A percentile compares a stretch with the other conserved stretches of the same genome.
phyloP scores from a whole-genome alignment of 305 asterid species.

The Fraxinus baroniana region DNA sequence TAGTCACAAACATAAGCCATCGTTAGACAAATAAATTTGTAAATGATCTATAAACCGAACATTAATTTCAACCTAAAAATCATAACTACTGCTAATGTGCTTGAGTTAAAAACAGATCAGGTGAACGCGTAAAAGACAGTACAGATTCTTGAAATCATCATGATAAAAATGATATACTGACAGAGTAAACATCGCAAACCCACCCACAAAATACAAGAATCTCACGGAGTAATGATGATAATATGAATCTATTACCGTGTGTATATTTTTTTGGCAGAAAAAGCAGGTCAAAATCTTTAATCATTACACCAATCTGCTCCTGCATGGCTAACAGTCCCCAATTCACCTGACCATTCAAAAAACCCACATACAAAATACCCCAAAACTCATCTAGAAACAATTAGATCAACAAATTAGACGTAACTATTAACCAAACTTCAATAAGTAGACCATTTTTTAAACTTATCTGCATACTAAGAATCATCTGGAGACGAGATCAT shows the following conservation, averaged over 20 bases:
- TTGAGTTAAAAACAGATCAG: too few relatives aligned
- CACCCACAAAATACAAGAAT: too few relatives aligned
- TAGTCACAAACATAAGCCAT: too few relatives aligned
- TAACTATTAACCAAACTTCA: background rate
- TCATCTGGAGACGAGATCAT: background rate
- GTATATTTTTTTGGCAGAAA: background rate
- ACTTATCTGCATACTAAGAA: background rate
- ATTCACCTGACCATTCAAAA: conserved; percentile 14
- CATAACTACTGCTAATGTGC: too few relatives aligned
- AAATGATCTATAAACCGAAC: too few relatives aligned
- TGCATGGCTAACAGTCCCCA: conserved; percentile 40
- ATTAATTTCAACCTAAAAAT: too few relatives aligned
- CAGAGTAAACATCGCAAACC: too few relatives aligned
- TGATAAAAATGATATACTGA: conserved; percentile 36
- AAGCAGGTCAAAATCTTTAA: conserved; percentile 43
- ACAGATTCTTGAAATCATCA: conserved; percentile 44
- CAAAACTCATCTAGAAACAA: conserved; percentile 3
- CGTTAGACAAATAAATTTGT: too few relatives aligned
- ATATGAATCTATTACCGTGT: conserved; percentile 27
- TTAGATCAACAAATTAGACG: background rate
- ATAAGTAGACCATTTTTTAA: background rate
- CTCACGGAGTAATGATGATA: too few relatives aligned
- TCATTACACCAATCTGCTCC: conserved; percentile 64
- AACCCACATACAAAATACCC: conserved; percentile 10
- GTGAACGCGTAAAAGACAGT: conserved; percentile 36